Evolutionary conservation across 2,329 filamentous ascomycete species (phyloP).

Genomic region (Diaporthe velutina): DNA sequence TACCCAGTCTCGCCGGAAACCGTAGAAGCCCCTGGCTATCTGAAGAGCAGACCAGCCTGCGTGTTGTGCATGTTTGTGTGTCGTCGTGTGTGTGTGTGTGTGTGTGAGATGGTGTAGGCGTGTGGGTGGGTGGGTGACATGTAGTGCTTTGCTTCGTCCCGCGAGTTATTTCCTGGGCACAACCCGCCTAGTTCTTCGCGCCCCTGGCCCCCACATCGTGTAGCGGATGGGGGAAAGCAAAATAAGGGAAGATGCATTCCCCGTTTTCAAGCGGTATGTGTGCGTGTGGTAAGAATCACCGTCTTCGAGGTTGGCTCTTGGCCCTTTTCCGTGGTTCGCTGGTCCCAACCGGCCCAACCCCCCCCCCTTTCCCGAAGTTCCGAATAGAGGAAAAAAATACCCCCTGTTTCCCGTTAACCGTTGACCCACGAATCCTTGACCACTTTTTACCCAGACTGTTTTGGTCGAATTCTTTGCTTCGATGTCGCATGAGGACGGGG

Average conservation of each 20-base stretch:
- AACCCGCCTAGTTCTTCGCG: conserved; percentile 24
- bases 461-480: conserved; percentile 13
- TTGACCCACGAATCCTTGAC: background rate
- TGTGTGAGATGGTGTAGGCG: conserved; percentile 1
- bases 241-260: background rate
- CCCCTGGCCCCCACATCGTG: conserved; percentile 8
- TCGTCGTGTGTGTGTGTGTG: background rate
- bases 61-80: conserved; percentile 14
- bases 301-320: conserved; percentile 19
- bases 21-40: conserved; percentile 10
- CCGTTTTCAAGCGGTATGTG: conserved; percentile 5
- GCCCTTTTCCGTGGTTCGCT: conserved; percentile 20
- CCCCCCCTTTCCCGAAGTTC: conserved; percentile 18
- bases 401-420: conserved; percentile 12
- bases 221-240: background rate
- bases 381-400: background rate
- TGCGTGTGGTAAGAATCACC: background rate
- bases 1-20: conserved; percentile 8
- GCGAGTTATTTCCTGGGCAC: conserved; percentile 27
- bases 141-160: conserved; percentile 26
- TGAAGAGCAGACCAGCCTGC: conserved; percentile 35
- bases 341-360: background rate
- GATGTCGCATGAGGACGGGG: background rate
- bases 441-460: background rate
- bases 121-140: conserved; percentile 16